Evolutionary conservation across 352 stramenopile species (phyloP), one percentile per base, ranked within the genome.

Genomic region (Thalassiosira oceanica): DNA sequence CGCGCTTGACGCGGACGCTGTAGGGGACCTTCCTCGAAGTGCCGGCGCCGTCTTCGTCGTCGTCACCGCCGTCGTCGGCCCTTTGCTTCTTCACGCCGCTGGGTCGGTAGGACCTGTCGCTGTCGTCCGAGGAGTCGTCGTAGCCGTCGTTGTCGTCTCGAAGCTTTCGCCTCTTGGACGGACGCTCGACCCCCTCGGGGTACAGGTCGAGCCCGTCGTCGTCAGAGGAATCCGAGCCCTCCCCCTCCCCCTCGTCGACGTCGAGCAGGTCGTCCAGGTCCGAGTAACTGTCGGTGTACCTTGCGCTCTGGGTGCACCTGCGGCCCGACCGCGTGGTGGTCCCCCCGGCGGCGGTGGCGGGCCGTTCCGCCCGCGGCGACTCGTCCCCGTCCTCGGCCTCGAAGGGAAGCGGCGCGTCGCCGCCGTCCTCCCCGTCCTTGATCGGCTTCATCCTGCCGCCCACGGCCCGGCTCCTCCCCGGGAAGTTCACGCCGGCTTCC

Each of bases 61-160:
- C 63, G 35, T 28, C 35, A 36, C 62, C 61, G 10, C 29, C 31
- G 8, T 67, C 15, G 1, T 48, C 63, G 31, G 67, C 49, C n/a
- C 66, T 74, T 18, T 28, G 13, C 37, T 66, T 48, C 13, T 67
- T 44, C 7, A 15, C 20, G 10, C 63, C 49, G n/a, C 31, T 67
- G 37, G 63, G 45, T 3, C 46, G 23, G 1, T 57, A 37, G 3
- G 27, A 37, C 15, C 15, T 42, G 8, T 61, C 35, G 4, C 49
- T 46, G 15, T 27, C 46, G 2, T 11, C 44, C 8, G 15, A 16
- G 18, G 66, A 74, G 2, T 20, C 39, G 29, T 74, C 63, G 21
- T 37, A 28, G 13, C 28, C 43, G 10, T 57, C 15, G 10, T 37
- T 36, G 10, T 35, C 21, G 24, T 29, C 23, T 24, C 23, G 8